Evolutionary conservation across 2,329 filamentous ascomycete species (phyloP).

Genomic region (Colletotrichum acutatum): DNA sequence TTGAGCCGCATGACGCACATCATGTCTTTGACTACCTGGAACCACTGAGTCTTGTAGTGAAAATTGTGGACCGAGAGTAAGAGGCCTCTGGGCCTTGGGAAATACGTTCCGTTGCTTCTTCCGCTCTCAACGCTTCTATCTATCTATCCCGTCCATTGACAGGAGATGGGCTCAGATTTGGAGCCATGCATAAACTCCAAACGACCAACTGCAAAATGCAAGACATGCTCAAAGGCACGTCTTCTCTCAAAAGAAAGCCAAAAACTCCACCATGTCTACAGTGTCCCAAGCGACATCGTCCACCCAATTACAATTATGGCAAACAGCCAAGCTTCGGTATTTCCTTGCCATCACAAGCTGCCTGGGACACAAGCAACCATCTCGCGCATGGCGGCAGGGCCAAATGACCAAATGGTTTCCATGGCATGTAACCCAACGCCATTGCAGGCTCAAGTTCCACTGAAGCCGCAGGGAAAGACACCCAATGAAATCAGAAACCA

Average conservation of each 20-base stretch:
- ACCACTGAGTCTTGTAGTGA: neutral
- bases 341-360: neutral
- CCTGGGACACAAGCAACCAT: neutral
- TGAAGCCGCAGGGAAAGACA: neutral
- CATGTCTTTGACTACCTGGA: neutral
- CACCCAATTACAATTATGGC: neutral
- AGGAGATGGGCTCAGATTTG: neutral
- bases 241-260: neutral
- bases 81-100: neutral
- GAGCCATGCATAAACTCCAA: neutral
- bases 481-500: constrained; percentile 9
- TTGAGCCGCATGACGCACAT: neutral
- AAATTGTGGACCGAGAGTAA: neutral
- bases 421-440: neutral
- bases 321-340: neutral
- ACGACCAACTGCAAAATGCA: neutral
- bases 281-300: neutral
- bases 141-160: neutral
- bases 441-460: neutral
- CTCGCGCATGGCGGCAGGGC: neutral
- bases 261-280: neutral
- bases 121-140: neutral
- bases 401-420: neutral
- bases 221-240: neutral
- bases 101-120: neutral